These are phyloP conservation scores for Ganoderma boninense DNA, from an alignment of 1,284 basidiomycete species.

Conservation along the genomic window DNA sequence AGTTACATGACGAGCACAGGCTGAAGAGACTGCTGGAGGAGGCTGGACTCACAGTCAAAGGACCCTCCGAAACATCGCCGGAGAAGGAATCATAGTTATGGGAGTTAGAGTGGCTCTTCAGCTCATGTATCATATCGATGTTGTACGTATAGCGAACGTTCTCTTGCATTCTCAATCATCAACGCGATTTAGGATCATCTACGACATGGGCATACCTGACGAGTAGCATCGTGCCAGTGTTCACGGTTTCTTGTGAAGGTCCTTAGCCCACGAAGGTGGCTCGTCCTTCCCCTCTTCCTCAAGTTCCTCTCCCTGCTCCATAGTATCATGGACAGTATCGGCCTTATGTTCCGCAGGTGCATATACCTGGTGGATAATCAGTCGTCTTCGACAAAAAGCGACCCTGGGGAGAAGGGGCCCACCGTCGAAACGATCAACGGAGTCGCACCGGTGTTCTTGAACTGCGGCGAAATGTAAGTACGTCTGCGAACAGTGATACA, in stretches of 20 bases:
- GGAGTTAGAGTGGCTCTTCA: neutral
- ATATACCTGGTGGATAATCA: conserved; percentile 35
- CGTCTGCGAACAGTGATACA: neutral
- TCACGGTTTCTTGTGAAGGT: conserved; percentile 24
- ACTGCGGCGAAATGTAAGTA: conserved; percentile 30
- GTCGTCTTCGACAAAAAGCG: neutral
- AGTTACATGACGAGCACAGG: conserved; percentile 55
- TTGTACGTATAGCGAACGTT: conserved; percentile 6
- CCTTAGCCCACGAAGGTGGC: conserved; percentile 41
- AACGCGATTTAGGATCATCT: neutral
- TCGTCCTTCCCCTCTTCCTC: conserved; percentile 44
- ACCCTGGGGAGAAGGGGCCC: conserved; percentile 1
- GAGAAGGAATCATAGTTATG: neutral
- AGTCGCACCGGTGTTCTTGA: conserved; percentile 41
- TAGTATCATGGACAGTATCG: conserved; percentile 39
- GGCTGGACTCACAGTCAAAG: conserved; percentile 48
- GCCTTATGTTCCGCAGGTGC: conserved; percentile 45
- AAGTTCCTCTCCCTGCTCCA: conserved; percentile 41
- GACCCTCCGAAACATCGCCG: neutral
- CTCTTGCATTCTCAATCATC: neutral
- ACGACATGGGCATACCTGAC: neutral
- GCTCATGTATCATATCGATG: neutral
- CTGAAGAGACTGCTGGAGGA: conserved; percentile 55
- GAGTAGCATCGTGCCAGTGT: neutral
- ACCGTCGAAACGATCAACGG: conserved; percentile 42